Base-by-base conservation (phyloP, 768 basidiomycete genomes). In the Mycena haematopus region DNA sequence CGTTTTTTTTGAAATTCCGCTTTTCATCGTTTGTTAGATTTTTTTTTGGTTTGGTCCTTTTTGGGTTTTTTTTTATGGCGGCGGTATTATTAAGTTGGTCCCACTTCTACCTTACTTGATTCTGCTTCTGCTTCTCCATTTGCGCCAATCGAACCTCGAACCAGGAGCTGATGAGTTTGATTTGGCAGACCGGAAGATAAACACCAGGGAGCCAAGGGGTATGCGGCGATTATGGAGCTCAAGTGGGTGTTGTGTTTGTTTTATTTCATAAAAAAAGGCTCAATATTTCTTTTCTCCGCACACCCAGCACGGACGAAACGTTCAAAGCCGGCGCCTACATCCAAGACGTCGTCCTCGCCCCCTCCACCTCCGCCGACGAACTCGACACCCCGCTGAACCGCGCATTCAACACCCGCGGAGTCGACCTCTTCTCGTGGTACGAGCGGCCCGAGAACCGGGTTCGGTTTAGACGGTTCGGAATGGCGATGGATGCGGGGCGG, bases 371-470 rank as follows among this genome's bases (percentile, higher is more conserved):
- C 21, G 25, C 66, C n/a, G 68, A 68, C 31, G 66, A 69, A 7
- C 55, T 53, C 17, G 27, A 70, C 8, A 60, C 68, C 1, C 58
- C 72, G 0, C 59, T 71, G 54, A 68, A 67, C 31, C 24, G 42
- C 7, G 72, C 70, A 21, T 68, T 69, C 60, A 57, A 63, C 2
- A 67, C 64, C 14, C 38, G 69, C n/a, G n/a, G n/a, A n/a, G 29
- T 56, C 10, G 45, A 62, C 13, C 31, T 68, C 0, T 76, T 70
- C 56, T 62, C 65, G 2, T 70, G 64, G 65, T 65, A 64, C 25
- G 71, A 73, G n/a, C 35, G 29, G 15, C 72, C 73, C 2, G 66
- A 63, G 56, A 73, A 75, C 57, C 59, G 53, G 25, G 15, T 49
- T 2, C 24, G 58, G 1, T 54, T 72, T 22, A 58, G 46, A n/a